A percentile compares a stretch with the other conserved stretches of the same genome.
These are phyloP conservation scores for Clarireedia monteithiana DNA, from an alignment of 2,329 filamentous ascomycete species.

Conservation along the genomic window DNA sequence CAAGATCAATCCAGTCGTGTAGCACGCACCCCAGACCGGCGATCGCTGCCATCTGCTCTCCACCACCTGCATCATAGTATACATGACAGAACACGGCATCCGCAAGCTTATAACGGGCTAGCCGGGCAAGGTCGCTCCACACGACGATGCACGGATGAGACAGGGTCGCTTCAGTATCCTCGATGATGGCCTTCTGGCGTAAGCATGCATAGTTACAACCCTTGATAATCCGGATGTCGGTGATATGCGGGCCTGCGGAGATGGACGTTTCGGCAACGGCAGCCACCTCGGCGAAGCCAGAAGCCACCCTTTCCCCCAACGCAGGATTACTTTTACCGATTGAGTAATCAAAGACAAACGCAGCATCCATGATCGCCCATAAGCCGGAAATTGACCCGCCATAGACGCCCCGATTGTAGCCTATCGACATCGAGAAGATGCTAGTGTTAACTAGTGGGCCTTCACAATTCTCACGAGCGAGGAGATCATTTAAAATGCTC, in stretches of 20 bases:
- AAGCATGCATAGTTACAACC: conserved; percentile 1
- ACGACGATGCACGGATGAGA: not conserved
- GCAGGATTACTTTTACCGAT: not conserved
- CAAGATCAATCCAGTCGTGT: not conserved
- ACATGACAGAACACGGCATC: not conserved
- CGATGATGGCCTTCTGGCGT: not conserved
- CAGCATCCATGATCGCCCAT: not conserved
- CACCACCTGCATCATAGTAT: not conserved
- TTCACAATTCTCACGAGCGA: not conserved
- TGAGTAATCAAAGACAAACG: not conserved
- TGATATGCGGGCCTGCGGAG: not conserved
- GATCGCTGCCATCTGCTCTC: not conserved
- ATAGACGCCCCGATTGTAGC: not conserved
- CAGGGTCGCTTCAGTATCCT: not conserved
- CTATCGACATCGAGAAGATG: not conserved
- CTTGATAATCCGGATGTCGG: not conserved
- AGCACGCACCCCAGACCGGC: not conserved
- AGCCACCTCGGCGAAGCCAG: not conserved
- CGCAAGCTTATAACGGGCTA: not conserved
- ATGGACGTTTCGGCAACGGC: not conserved
- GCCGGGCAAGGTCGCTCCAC: not conserved
- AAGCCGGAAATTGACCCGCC: not conserved
- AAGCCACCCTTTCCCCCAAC: not conserved
- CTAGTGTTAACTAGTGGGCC: not conserved
- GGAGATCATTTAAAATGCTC: not conserved